A percentile compares a stretch with the other conserved stretches of the same genome.
phyloP scores from a whole-genome alignment of 257 asterid species.

The Paraleonurus japonicus region DNA sequence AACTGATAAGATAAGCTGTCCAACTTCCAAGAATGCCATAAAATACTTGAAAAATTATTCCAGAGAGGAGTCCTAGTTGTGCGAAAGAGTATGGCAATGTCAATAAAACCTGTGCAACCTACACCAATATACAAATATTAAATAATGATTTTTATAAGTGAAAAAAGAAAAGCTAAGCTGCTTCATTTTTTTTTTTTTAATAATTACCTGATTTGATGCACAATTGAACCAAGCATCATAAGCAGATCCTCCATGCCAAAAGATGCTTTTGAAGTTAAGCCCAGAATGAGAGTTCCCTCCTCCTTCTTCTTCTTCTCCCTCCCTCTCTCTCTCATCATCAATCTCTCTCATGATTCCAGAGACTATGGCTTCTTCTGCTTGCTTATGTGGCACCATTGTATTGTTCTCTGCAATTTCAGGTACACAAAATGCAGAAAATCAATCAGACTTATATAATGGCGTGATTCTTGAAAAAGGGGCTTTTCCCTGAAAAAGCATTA shows the following conservation, averaged over 20 bases:
- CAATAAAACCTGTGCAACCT: constrained; percentile 41
- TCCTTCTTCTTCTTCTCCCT: background rate
- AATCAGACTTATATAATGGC: background rate
- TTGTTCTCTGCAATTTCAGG: background rate
- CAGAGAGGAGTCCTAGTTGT: constrained; percentile 36
- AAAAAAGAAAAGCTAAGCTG: background rate
- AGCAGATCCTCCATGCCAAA: constrained; percentile 35
- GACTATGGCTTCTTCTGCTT: constrained; percentile 27
- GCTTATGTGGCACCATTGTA: constrained; percentile 29
- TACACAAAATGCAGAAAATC: background rate
- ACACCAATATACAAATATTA: no score
- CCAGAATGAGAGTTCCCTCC: background rate
- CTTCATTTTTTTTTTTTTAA: background rate
- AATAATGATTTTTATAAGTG: background rate
- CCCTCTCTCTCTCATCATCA: constrained; percentile 17
- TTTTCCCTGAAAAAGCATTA: background rate
- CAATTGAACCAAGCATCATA: constrained; percentile 37
- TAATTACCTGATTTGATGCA: constrained; percentile 29
- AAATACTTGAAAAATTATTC: constrained; percentile 31
- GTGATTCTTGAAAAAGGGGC: background rate
- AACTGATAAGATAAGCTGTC: constrained; percentile 38
- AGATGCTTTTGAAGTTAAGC: constrained; percentile 23
- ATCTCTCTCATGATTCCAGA: constrained; percentile 23
- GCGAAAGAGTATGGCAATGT: constrained; percentile 37
- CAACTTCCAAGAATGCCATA: constrained; percentile 37